Base-by-base conservation (phyloP, 2,329 filamentous ascomycete genomes). In the Fusarium multiceps region DNA sequence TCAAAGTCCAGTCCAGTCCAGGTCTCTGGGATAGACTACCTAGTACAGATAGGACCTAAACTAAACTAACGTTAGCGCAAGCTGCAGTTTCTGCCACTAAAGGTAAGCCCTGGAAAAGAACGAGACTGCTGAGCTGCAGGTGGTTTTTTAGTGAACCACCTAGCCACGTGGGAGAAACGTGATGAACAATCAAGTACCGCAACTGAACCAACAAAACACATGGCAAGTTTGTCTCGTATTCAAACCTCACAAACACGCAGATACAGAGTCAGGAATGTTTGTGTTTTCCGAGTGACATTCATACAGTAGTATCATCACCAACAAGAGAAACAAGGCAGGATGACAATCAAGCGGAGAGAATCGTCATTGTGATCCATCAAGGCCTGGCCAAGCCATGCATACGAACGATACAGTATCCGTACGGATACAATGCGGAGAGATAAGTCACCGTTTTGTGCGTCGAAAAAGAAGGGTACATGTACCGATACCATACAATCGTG, bases 131-230 rank as follows among this genome's bases (percentile, higher is more conserved):
- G 6, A 4, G 50, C 45, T 66, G 41, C 49, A 64, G 51, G 34
- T 25, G 63, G 54, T 51, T 59, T 37, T 37, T 37, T 37, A 37
- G 34, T 37, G 34, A 37, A 6, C 10, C 18, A 37, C 34, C 34
- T 10, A 54, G 72, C 73, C 73, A 75, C 73, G 73, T 75, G 73
- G 73, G 55, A 68, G 59, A 55, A 72, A 65, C 62, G 63, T 72
- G 70, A 74, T 53, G 30, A 18, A 21, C 12, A n/a, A 53, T 41
- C 55, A 65, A 55, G 8, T 41, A 50, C 41, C 66, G 45, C 49
- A 59, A 56, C 18, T 42, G 47, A 20, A 56, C 14, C n/a, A 59
- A 41, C 47, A 41, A 43, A 27, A 30, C 28, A 30, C 28, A 30
- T 28, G 28, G 11, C 48, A 37, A 34, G 46, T 47, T 59, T 34